Evolutionary conservation across 257 asterid genomes (phyloP), one percentile per base, ranked within the genome.

Genomic region (Plantago elongata): DNA sequence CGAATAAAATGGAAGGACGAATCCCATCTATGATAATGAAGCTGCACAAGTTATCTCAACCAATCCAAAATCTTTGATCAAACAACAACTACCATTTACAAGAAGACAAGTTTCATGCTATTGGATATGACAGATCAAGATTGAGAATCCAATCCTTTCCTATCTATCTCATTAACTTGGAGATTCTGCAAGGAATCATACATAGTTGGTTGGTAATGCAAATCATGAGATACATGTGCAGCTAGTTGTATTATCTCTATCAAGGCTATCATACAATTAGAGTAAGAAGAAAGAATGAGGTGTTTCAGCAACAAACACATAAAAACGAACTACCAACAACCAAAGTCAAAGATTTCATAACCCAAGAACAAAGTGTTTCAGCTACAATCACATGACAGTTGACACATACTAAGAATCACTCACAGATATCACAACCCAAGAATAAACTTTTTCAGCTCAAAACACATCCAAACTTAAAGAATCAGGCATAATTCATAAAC

Each of bases 391-490:
- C 27, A 22, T 22, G 27, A n/a, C n/a, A n/a, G n/a, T n/a, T n/a
- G n/a, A 22, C 27, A 22, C 27, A 22, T 22, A 22, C 27, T 22
- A 22, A 22, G 27, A 22, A 22, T 22, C 27, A 22, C 27, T 22
- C 27, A 2, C 27, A 22, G 27, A 48, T 14, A 9, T 30, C 16
- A 34, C 8, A 34, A 34, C 40, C 40, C 5, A 34, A 45, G 38
- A 43, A 5, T 12, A 44, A 16, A 2, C 10, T 22, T 1, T 22
- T 22, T 34, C 11, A 54, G 30, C 58, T 50, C 15, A 37, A 45
- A 46, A 29, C 57, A 57, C 54, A 51, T 6, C 18, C 13, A 22
- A 61, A 54, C 43, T 51, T 13, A 47, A 0, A 17, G 61, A 64
- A 22, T 22, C 12, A 56, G 5, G 8, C 1, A 70, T 5, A 57